These are phyloP conservation scores for Cyclaneusma minus DNA, from an alignment of 2,329 filamentous ascomycete genomes.

Conservation along the genomic window DNA sequence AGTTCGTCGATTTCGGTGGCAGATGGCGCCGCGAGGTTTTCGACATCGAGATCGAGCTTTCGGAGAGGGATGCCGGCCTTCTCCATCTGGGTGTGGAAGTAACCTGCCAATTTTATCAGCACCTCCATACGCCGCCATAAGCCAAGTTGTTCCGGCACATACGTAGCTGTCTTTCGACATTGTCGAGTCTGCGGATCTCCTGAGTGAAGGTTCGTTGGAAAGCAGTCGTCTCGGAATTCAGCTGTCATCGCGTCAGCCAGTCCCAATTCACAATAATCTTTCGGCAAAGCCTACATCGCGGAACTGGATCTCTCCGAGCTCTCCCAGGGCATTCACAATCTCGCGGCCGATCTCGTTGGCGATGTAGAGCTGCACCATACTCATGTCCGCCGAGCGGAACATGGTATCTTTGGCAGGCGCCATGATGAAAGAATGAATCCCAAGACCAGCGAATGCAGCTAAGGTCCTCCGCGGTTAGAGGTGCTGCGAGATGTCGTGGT, in stretches of 20 bases:
- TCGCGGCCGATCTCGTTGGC: constrained; percentile 97
- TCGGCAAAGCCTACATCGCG: constrained; percentile 53
- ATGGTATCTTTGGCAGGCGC: constrained; percentile 70
- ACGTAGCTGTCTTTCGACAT: constrained; percentile 95
- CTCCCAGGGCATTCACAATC: constrained; percentile 89
- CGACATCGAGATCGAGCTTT: constrained; percentile 80
- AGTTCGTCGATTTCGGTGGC: constrained; percentile 95
- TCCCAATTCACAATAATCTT: constrained; percentile 7
- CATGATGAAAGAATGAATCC: too few species aligned
- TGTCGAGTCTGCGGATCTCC: constrained; percentile 92
- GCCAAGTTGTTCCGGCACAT: constrained; percentile 26
- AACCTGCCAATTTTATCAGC: constrained; percentile 39
- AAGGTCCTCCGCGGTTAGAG: too few species aligned
- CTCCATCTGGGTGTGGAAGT: constrained; percentile 92
- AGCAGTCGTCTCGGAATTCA: constrained; percentile 83
- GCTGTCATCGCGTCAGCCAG: constrained; percentile 32
- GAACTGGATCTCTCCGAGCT: constrained; percentile 93
- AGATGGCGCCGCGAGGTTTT: constrained; percentile 72
- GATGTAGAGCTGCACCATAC: constrained; percentile 98
- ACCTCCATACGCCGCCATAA: constrained; percentile 1
- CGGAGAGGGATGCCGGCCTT: constrained; percentile 76
- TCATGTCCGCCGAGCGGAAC: constrained; percentile 99
- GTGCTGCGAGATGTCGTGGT: too few species aligned
- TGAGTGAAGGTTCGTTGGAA: constrained; percentile 97
- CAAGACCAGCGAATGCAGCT: too few species aligned